Conservation (phyloP, 1,284 basidiomycete species). For the Ceratobasidium theobromae region DNA sequence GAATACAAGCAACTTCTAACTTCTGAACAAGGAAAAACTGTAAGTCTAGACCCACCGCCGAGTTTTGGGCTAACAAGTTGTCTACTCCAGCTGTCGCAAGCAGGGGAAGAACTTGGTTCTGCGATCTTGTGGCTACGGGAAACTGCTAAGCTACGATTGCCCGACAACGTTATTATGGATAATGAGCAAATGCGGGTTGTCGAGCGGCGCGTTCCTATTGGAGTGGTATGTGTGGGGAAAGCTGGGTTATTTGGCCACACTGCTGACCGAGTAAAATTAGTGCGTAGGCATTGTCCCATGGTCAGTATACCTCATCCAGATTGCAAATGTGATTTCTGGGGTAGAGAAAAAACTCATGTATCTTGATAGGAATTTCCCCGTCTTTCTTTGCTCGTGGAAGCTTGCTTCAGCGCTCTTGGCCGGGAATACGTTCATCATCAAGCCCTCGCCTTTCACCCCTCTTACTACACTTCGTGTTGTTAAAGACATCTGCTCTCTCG, state of each 20-base stretch:
- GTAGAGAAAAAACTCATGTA: neutral
- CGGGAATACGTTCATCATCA: slow-evolving; percentile 87
- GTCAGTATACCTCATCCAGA: neutral
- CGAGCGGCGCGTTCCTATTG: slow-evolving; percentile 3
- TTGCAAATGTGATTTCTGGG: neutral
- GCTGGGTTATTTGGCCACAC: neutral
- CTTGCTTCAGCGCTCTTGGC: slow-evolving; percentile 85
- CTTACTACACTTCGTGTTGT: slow-evolving; percentile 72
- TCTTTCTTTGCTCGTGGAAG: slow-evolving; percentile 60
- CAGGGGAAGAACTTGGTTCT: neutral
- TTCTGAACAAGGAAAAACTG: slow-evolving; percentile 9
- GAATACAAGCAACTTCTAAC: slow-evolving; percentile 12
- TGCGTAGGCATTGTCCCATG: slow-evolving; percentile 24
- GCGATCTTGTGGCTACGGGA: neutral
- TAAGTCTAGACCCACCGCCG: neutral
- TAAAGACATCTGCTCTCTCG: slow-evolving; percentile 50
- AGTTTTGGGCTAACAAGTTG: neutral
- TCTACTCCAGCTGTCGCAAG: neutral
- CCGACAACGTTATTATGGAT: neutral
- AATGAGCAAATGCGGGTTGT: neutral
- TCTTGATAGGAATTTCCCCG: slow-evolving; percentile 13
- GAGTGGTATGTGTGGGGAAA: neutral
- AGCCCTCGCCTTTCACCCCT: slow-evolving; percentile 90
- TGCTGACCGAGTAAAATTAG: neutral
- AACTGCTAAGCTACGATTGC: slow-evolving; percentile 1